Evolutionary conservation across 2,329 filamentous ascomycete genomes (phyloP).

Genomic region (Apiospora malaysiana): DNA sequence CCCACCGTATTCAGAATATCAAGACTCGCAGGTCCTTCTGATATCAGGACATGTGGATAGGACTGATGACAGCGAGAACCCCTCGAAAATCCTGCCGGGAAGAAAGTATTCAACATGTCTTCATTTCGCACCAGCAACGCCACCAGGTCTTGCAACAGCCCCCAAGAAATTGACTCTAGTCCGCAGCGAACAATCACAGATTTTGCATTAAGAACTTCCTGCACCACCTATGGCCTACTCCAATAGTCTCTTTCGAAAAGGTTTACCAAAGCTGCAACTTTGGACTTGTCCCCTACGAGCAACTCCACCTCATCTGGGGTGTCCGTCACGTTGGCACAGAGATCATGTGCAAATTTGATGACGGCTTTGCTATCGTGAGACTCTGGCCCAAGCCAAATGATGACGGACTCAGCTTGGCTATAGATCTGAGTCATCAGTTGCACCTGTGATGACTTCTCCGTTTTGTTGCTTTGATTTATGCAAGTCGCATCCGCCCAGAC

Average conservation of each 20-base stretch:
- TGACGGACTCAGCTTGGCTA: neutral
- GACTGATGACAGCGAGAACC: neutral
- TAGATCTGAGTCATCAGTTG: neutral
- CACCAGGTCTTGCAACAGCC: neutral
- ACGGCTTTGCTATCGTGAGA: neutral
- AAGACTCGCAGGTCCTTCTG: neutral
- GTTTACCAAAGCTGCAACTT: neutral
- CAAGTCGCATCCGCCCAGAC: constrained; percentile 1
- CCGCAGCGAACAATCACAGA: neutral
- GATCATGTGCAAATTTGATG: neutral
- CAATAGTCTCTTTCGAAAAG: neutral
- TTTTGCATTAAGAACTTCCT: neutral
- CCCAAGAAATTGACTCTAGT: neutral
- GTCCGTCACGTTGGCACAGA: neutral
- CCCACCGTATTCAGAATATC: neutral
- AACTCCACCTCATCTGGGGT: no score
- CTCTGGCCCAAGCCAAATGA: neutral
- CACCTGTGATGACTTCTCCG: constrained; percentile 8
- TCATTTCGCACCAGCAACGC: neutral
- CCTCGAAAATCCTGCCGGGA: neutral
- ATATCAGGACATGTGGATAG: neutral
- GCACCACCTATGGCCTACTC: neutral
- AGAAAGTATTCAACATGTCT: neutral
- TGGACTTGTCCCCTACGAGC: no score
- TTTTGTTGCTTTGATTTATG: neutral